Evolutionary conservation across 352 stramenopile species (phyloP).

Genomic region (Pythium rhizo-oryzae): DNA sequence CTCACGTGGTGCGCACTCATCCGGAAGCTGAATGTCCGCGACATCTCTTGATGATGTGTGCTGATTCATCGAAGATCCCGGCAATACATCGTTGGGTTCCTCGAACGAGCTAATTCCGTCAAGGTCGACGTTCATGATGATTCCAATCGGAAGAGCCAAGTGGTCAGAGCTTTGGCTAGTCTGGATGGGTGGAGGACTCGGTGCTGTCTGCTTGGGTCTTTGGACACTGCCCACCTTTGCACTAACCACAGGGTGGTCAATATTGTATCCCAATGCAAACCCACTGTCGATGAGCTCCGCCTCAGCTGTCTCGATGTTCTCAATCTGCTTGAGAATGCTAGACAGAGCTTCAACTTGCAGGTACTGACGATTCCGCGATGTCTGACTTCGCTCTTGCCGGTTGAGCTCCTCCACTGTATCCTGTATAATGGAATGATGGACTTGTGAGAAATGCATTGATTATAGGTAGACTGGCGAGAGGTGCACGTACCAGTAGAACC

Average conservation of each 20-base stretch:
- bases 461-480: too few relatives aligned
- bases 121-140: conserved; percentile 49
- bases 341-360: conserved; percentile 45
- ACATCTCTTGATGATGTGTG: background rate
- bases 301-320: conserved; percentile 51
- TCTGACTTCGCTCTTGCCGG: conserved; percentile 45
- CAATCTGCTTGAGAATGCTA: conserved; percentile 49
- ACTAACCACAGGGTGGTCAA: background rate
- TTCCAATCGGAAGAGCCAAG: conserved; percentile 36
- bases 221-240: background rate
- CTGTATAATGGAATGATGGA: conserved; percentile 25
- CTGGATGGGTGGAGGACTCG: too few relatives aligned
- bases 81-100: background rate
- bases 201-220: background rate
- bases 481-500: conserved; percentile 47
- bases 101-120: conserved; percentile 3
- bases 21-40: background rate
- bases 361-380: conserved; percentile 28
- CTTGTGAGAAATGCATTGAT: background rate
- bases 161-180: background rate
- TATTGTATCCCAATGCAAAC: conserved; percentile 32
- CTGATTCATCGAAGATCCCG: background rate
- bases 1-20: background rate
- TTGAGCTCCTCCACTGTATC: conserved; percentile 66
- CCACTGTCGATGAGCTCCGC: conserved; percentile 42